Evolutionary conservation across 1,284 basidiomycete species (phyloP), one percentile per base, ranked within the genome.

Genomic region (Takashimella tepidaria): DNA sequence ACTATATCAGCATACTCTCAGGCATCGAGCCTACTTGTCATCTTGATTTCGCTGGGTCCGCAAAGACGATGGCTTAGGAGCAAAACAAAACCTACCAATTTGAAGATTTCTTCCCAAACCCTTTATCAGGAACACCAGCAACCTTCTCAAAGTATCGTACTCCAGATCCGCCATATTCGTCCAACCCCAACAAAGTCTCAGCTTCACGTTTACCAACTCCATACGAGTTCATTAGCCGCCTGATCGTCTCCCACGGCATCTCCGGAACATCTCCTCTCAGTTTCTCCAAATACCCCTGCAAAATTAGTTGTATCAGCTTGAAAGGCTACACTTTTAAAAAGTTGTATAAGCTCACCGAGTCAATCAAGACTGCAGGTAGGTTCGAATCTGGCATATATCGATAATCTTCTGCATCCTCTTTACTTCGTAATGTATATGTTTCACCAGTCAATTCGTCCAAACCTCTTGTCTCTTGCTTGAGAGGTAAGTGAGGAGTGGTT

Each of bases 321-420:
- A n/a, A n/a, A n/a, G n/a, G n/a, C n/a, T n/a, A n/a, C n/a, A n/a
- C n/a, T n/a, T n/a, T n/a, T n/a, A n/a, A n/a, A n/a, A n/a, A n/a
- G n/a, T n/a, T n/a, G 42, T 16, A 10, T 10, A 16, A 5, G 43
- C 72, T 60, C 27, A 74, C 75, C 6, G 59, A 69, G 53, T 80
- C 79, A n/a, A 97, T 72, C 23, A 84, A 67, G 4, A 93, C 72
- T 0, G 87, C 83, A 0, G 91, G 90, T 0, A 98, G 76, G 68
- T 98, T 98, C 0, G 91, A 86, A 70, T 98, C 96, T 0, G 96
- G 96, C 91, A 99, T 93, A 77, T 97, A 99, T 5, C 95, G 82
- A 72, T 98, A 99, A 70, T 98, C 95, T 4, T 88, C 88, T 0
- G 91, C 87, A 64, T 92, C 89, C 67, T 97, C 95, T 74, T 99